These are phyloP conservation scores for Xylariomycetidae sp. DNA, from an alignment of 2,329 filamentous ascomycete genomes.

Conservation along the genomic window DNA sequence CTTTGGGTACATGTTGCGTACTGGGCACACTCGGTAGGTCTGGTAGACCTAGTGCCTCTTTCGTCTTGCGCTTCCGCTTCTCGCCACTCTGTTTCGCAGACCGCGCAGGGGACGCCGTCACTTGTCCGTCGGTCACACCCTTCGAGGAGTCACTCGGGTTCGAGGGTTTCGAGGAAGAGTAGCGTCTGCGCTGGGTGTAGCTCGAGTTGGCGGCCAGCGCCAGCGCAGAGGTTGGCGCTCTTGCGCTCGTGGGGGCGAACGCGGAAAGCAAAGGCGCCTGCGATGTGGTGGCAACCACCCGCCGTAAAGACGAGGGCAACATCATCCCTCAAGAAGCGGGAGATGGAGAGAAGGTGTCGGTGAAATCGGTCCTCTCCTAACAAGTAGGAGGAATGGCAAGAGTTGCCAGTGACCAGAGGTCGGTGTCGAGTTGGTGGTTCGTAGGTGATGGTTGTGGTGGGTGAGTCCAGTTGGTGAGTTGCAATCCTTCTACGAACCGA, in stretches of 20 bases:
- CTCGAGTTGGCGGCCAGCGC: slow-evolving; percentile 30
- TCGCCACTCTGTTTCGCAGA: slow-evolving; percentile 41
- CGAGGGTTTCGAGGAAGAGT: slow-evolving; percentile 58
- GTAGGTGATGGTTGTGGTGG: no score
- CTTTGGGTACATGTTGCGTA: slow-evolving; percentile 64
- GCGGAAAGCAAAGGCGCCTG: slow-evolving; percentile 38
- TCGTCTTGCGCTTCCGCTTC: slow-evolving; percentile 54
- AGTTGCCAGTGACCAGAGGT: no score
- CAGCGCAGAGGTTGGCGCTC: slow-evolving; percentile 30
- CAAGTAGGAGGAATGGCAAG: no score
- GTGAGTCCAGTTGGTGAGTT: no score
- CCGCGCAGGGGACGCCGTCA: slow-evolving; percentile 39
- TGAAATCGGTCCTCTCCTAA: no score
- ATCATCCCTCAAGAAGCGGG: slow-evolving; percentile 33
- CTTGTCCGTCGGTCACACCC: slow-evolving; percentile 43
- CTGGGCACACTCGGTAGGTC: slow-evolving; percentile 69
- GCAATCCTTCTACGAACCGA: no score
- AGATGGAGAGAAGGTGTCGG: no score
- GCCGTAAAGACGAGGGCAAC: slow-evolving; percentile 51
- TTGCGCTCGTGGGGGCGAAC: slow-evolving; percentile 35
- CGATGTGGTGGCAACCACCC: slow-evolving; percentile 42
- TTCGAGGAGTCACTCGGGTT: slow-evolving; percentile 51
- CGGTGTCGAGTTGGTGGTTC: no score
- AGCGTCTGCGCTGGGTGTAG: slow-evolving; percentile 45
- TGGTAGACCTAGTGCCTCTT: slow-evolving; percentile 46